Conservation (phyloP, 2,329 filamentous ascomycete genomes). For the Penicillium sp. region DNA sequence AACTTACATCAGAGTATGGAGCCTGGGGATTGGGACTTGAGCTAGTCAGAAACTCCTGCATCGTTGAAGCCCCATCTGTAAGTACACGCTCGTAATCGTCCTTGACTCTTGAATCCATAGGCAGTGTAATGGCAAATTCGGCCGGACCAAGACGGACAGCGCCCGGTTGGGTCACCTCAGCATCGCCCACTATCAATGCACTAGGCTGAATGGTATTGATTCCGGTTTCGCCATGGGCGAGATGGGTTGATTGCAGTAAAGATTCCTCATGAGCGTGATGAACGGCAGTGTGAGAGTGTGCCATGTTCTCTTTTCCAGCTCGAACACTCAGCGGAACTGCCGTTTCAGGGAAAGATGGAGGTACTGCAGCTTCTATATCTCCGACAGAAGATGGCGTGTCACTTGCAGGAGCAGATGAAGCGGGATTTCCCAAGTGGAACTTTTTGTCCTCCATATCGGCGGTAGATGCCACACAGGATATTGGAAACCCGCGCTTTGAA, state of each 20-base stretch:
- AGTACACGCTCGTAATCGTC: conserved; percentile 42
- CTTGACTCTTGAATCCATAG: conserved; percentile 46
- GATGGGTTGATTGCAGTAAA: conserved; percentile 28
- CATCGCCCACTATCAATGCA: conserved; percentile 31
- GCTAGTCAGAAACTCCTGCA: conserved; percentile 30
- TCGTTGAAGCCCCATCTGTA: conserved; percentile 26
- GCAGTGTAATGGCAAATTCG: conserved; percentile 43
- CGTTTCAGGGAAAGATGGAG: conserved; percentile 29
- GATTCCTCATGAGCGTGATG: conserved; percentile 23
- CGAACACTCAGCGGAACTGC: conserved; percentile 38
- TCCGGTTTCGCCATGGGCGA: conserved; percentile 21
- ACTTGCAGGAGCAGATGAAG: background rate
- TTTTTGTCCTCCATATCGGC: conserved; percentile 7
- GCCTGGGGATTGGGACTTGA: conserved; percentile 14
- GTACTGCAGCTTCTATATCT: conserved; percentile 38
- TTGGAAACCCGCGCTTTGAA: background rate
- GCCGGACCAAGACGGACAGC: conserved; percentile 38
- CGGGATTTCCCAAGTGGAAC: background rate
- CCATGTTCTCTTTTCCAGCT: conserved; percentile 29
- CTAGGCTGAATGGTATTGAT: conserved; percentile 41
- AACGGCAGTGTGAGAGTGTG: conserved; percentile 24
- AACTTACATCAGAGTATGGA: conserved; percentile 28
- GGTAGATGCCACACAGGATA: background rate
- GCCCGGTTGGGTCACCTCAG: conserved; percentile 29
- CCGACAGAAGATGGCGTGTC: conserved; percentile 44